Percentiles rank a stretch among this genome's conserved stretches.
Conservation (phyloP, 2,329 filamentous ascomycete genomes). For the Talaromyces atroroseus region DNA sequence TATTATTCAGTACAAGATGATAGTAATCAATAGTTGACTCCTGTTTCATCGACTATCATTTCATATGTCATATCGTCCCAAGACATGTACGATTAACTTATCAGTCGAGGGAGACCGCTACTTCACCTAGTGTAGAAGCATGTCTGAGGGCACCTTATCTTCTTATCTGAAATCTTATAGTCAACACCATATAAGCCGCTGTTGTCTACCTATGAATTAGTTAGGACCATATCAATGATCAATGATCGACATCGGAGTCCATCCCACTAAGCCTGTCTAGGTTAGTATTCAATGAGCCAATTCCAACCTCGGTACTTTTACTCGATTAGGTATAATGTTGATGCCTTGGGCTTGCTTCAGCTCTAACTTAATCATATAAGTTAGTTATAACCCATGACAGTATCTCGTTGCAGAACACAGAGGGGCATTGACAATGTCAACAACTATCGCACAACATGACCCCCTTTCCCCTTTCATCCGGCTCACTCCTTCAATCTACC, state of each 20-base stretch:
- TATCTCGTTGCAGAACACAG: too few species aligned
- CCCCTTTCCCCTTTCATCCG: constrained; percentile 13
- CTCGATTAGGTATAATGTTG: background rate
- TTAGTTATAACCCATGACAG: too few species aligned
- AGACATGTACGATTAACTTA: too few species aligned
- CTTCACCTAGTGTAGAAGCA: background rate
- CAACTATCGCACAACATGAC: background rate
- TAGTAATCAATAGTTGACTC: too few species aligned
- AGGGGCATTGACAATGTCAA: background rate
- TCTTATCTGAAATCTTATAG: background rate
- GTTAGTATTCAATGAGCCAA: background rate
- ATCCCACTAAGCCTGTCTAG: background rate
- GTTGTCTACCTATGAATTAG: too few species aligned
- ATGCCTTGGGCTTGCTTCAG: background rate
- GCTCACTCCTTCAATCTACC: constrained; percentile 35
- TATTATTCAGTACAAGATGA: too few species aligned
- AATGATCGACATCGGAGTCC: background rate
- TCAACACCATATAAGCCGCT: too few species aligned
- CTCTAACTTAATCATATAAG: too few species aligned
- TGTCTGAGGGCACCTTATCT: background rate
- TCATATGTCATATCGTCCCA: too few species aligned
- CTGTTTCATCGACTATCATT: too few species aligned
- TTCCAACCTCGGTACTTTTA: background rate
- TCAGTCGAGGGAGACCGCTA: background rate
- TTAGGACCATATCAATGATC: background rate